A percentile compares a stretch with the other conserved stretches of the same genome.
These are phyloP conservation scores for Coriolopsis trogii DNA, from an alignment of 1,284 basidiomycete species.

Conservation along the genomic window DNA sequence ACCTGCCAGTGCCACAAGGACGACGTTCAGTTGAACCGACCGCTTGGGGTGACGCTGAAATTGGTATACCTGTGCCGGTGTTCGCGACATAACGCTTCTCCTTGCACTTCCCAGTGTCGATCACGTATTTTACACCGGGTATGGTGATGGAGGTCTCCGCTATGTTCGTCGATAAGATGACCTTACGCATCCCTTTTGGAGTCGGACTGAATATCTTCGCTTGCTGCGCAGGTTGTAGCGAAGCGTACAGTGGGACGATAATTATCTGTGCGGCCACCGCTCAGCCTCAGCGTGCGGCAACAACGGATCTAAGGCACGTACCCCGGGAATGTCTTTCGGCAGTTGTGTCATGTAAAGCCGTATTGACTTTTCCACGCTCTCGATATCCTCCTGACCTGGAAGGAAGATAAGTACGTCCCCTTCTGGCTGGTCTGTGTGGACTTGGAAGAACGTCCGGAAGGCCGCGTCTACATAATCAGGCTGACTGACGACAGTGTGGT, in stretches of 20 bases:
- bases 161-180: slow-evolving; percentile 94
- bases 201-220: slow-evolving; percentile 76
- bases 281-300: slow-evolving; percentile 4
- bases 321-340: slow-evolving; percentile 54
- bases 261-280: slow-evolving; percentile 53
- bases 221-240: slow-evolving; percentile 80
- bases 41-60: too few species aligned
- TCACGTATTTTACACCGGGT: slow-evolving; percentile 92
- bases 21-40: background rate
- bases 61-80: slow-evolving; percentile 71
- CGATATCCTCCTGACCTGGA: slow-evolving; percentile 97
- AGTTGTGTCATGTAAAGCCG: slow-evolving; percentile 66
- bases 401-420: slow-evolving; percentile 96
- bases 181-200: slow-evolving; percentile 78
- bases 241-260: slow-evolving; percentile 83
- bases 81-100: slow-evolving; percentile 87
- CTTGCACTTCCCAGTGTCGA: slow-evolving; percentile 95
- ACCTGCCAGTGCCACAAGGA: slow-evolving; percentile 47
- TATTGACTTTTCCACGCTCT: slow-evolving; percentile 80
- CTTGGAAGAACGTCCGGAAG: slow-evolving; percentile 88
- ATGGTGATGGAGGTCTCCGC: slow-evolving; percentile 99
- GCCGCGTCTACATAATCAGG: slow-evolving; percentile 90
- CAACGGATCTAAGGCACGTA: slow-evolving; percentile 35
- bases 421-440: slow-evolving; percentile 78
- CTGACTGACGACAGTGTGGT: slow-evolving; percentile 73